Evolutionary conservation across 1,284 basidiomycete genomes (phyloP), one percentile per base, ranked within the genome.

Genomic region (Exobasidium rhododendri): DNA sequence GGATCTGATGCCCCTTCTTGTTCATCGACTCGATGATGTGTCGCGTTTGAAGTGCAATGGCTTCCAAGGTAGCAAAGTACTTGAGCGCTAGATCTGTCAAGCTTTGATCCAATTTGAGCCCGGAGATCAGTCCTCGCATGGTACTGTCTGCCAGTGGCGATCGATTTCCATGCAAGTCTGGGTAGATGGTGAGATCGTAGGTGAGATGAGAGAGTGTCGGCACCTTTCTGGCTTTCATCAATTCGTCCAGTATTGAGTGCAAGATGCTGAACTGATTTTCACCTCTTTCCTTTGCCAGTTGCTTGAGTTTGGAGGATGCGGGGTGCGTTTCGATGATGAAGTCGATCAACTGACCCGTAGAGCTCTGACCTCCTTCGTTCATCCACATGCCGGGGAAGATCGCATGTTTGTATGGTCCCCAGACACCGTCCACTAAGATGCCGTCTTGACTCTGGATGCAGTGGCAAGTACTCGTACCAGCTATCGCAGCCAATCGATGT

Each of bases 331-430:
- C 92, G 68, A 97, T 86, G 80, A 96, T 88, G 78, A 96, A 97
- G 76, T 98, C 92, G 68, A 97, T 93, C 26, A 97, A 84, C 88
- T 96, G 94, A n/a, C 94, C 96, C 0, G 94, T 98, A 0, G 93
- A 94, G 20, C 92, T 96, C 81, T 98, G 94, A 0, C 94, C 94
- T 45, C 94, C 94, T 82, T 98, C 94, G 76, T 96, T 98, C 92
- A 97, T 97, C 96, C 94, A 82, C 32, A 78, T 70, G 65, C 72
- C 92, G 29, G 89, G 89, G 82, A 97, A 96, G 28, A 94, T 85
- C 17, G 89, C 86, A 74, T 92, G 81, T 81, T 88, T 90, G 82
- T 97, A 98, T 0, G 94, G 96, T 0, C 94, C 94, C 94, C 94
- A 98, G 47, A 94, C 89, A 5, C 94, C 94, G 31, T 88, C 85